Conservation (phyloP, 2,329 filamentous ascomycete species). For the Bipolaris oryzae region DNA sequence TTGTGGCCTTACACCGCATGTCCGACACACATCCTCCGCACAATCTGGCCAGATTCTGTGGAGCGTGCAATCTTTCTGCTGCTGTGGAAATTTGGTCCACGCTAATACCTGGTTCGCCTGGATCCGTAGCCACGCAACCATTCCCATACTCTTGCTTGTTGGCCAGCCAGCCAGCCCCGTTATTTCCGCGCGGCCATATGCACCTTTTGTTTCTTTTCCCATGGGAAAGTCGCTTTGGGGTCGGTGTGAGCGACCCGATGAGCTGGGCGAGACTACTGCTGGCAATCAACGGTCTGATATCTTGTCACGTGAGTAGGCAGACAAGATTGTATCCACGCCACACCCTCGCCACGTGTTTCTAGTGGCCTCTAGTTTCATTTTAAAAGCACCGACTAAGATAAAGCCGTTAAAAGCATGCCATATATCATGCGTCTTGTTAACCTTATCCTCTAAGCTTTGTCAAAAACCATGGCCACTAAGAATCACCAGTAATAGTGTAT, state of each 20-base stretch:
- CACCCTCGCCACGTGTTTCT: too few species aligned
- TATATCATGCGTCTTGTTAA: too few species aligned
- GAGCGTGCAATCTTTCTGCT: slow-evolving; percentile 7
- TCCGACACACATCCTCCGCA: slow-evolving; percentile 7
- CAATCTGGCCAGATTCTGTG: slow-evolving; percentile 10
- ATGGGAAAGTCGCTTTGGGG: neutral
- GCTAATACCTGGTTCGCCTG: slow-evolving; percentile 7
- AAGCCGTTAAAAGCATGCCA: too few species aligned
- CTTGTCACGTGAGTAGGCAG: neutral
- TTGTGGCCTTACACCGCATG: slow-evolving; percentile 1
- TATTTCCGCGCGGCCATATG: slow-evolving; percentile 3
- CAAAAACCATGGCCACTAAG: too few species aligned
- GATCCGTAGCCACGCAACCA: slow-evolving; percentile 3
- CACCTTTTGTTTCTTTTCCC: neutral
- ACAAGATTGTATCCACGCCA: neutral
- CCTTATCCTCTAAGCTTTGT: too few species aligned
- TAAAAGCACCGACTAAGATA: too few species aligned
- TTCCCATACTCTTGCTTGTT: neutral
- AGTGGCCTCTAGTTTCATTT: too few species aligned
- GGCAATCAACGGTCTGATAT: neutral
- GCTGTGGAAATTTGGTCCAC: slow-evolving; percentile 6
- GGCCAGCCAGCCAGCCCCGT: neutral
- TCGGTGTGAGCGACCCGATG: neutral
- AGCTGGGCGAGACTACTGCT: neutral
- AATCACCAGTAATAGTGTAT: too few species aligned